These are phyloP conservation scores for Urochloa ruziziensis DNA, from an alignment of 176 grass and related monocot species.

Conservation along the genomic window DNA sequence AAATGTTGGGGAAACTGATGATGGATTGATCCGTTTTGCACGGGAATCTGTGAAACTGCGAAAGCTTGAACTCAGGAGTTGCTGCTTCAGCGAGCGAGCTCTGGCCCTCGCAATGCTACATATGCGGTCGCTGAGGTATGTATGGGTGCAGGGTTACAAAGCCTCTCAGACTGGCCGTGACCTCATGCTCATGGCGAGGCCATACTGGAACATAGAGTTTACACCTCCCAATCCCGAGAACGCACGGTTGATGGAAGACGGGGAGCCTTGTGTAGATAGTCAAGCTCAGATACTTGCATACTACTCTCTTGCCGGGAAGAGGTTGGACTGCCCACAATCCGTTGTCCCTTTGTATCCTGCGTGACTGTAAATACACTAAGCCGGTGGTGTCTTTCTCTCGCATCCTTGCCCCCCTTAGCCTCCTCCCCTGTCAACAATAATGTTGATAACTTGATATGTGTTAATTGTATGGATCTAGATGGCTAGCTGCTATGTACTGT, in stretches of 20 bases:
- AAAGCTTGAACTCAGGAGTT: constrained; percentile 85
- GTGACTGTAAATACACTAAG: constrained; percentile 69
- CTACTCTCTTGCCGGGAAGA: constrained; percentile 75
- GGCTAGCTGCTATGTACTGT: constrained; percentile 37
- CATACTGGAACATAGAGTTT: constrained; percentile 94
- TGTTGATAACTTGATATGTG: constrained; percentile 36
- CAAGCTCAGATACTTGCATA: constrained; percentile 85
- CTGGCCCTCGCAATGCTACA: constrained; percentile 52
- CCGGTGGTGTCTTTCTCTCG: background rate
- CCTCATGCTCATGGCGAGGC: constrained; percentile 73
- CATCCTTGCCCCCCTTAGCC: background rate
- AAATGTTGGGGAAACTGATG: constrained; percentile 73
- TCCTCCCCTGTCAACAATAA: constrained; percentile 14
- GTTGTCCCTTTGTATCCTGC: constrained; percentile 69
- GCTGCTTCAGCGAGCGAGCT: constrained; percentile 83
- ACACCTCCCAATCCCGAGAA: constrained; percentile 45
- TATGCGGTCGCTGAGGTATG: constrained; percentile 66
- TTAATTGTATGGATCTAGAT: constrained; percentile 39
- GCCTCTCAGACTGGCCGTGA: constrained; percentile 53
- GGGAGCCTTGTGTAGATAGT: constrained; percentile 38
- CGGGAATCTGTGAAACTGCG: constrained; percentile 56
- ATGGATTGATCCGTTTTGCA: constrained; percentile 65
- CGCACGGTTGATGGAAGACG: constrained; percentile 25
- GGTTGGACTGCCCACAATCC: constrained; percentile 62
- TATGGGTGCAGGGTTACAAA: constrained; percentile 88